phyloP scores from a whole-genome alignment of 2,329 filamentous ascomycete genomes.

The Phialophora macrospora region DNA sequence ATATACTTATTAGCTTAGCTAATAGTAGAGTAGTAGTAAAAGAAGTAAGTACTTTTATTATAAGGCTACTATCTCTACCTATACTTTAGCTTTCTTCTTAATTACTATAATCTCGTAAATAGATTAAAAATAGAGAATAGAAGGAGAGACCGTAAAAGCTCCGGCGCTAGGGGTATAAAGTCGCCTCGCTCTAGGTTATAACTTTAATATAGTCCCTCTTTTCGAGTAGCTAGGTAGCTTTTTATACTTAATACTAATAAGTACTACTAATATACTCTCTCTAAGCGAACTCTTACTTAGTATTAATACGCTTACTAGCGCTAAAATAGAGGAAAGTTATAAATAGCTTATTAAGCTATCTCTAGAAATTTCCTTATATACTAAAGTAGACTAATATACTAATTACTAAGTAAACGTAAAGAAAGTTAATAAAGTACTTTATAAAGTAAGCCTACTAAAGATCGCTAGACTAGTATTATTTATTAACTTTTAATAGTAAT shows the following conservation, averaged over 20 bases:
- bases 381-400: conserved; percentile 53
- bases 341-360: conserved; percentile 61
- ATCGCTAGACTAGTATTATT: conserved; percentile 66
- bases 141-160: too few species aligned
- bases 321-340: conserved; percentile 65
- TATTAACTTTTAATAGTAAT: conserved; percentile 61
- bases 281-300: conserved; percentile 12
- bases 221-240: conserved; percentile 21
- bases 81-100: too few species aligned
- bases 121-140: too few species aligned
- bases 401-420: conserved; percentile 42
- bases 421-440: conserved; percentile 74
- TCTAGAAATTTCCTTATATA: conserved; percentile 61
- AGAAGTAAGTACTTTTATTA: too few species aligned
- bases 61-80: too few species aligned
- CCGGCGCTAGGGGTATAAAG: too few species aligned
- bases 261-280: conserved; percentile 1
- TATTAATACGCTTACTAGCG: conserved; percentile 65
- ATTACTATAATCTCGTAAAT: too few species aligned
- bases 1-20: too few species aligned
- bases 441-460: conserved; percentile 72
- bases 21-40: too few species aligned
- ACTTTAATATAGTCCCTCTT: conserved; percentile 9
- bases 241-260: neutral
- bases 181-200: too few species aligned